Evolutionary conservation across 2,329 filamentous ascomycete species (phyloP), one percentile per base, ranked within the genome.

Genomic region (Penicillium sumatraense): DNA sequence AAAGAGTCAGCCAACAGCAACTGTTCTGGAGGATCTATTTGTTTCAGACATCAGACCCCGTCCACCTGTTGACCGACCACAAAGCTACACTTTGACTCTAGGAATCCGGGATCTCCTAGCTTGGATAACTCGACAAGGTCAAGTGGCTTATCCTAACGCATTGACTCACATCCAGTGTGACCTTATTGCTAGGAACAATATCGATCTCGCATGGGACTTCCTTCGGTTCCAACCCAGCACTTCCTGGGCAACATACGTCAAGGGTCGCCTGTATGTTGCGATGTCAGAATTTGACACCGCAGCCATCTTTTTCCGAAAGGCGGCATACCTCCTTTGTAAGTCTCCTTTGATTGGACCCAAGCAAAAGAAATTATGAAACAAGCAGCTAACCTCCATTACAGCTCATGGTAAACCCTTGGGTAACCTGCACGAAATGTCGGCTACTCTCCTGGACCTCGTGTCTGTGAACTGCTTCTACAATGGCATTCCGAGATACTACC

Each of bases 401-500:
- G 76, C 77, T 48, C 73, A 72, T 48, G 77, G 77, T 31, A 78
- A 76, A 57, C 72, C 77, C 6, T 62, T 77, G 45, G 77, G 76
- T 29, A 75, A 78, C 56, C 66, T 80, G 27, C 72, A 76, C 42
- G 72, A 75, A 54, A 72, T 79, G 71, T 81, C 79, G 7, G 77
- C 79, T 40, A 85, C 86, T 8, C 83, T 96, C 13, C 81, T 98
- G 20, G 87, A 89, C 51, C 86, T 91, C 21, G 86, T 88, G 2
- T 91, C 96, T 62, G 88, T 87, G 11, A 79, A 81, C 50, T 78
- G 71, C 49, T 87, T 89, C 68, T 82, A 92, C 68, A 85, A 85
- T 53, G 95, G 93, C 1, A 81, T 93, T 36, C 84, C 91, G 5
- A 87, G 85, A 59, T 99, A 97, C 75, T 96, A 96, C 72, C 86